phyloP scores from a whole-genome alignment of 306 rosid genomes.

The Senna tora region DNA sequence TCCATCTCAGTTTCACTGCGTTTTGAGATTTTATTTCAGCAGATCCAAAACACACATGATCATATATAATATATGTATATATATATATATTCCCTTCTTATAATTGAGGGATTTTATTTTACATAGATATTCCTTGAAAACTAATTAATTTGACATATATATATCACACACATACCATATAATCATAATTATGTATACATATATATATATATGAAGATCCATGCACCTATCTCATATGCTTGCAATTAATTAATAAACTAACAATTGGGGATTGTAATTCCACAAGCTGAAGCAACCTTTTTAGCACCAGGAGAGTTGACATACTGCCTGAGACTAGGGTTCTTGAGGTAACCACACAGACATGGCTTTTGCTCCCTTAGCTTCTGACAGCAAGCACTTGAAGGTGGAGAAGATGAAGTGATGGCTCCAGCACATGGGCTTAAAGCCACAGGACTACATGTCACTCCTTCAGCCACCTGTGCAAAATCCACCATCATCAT shows the following conservation, averaged over 20 bases:
- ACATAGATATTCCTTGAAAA: too few relatives aligned
- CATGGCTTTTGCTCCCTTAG: slow-evolving; percentile 62
- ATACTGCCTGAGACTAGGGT: slow-evolving; percentile 51
- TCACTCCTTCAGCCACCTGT: slow-evolving; percentile 41
- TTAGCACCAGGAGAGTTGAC: slow-evolving; percentile 49
- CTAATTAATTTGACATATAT: too few relatives aligned
- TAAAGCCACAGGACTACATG: slow-evolving; percentile 45
- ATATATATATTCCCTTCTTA: too few relatives aligned
- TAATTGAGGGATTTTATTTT: too few relatives aligned
- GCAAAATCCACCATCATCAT: slow-evolving; percentile 23
- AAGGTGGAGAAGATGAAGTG: slow-evolving; percentile 30
- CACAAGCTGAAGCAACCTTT: slow-evolving; percentile 53
- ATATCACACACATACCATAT: too few relatives aligned
- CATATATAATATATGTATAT: too few relatives aligned
- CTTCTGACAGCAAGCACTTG: slow-evolving; percentile 54
- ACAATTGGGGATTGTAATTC: slow-evolving; percentile 51
- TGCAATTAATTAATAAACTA: neutral
- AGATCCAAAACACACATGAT: too few relatives aligned
- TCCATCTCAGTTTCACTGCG: too few relatives aligned
- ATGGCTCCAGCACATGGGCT: slow-evolving; percentile 51
- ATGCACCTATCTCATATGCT: too few relatives aligned
- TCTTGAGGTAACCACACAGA: slow-evolving; percentile 58
- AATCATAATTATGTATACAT: too few relatives aligned
- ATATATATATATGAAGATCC: too few relatives aligned
- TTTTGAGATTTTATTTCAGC: too few relatives aligned